Base-by-base conservation (phyloP, 768 basidiomycete species). In the Dictyophora rubrovolvata region DNA sequence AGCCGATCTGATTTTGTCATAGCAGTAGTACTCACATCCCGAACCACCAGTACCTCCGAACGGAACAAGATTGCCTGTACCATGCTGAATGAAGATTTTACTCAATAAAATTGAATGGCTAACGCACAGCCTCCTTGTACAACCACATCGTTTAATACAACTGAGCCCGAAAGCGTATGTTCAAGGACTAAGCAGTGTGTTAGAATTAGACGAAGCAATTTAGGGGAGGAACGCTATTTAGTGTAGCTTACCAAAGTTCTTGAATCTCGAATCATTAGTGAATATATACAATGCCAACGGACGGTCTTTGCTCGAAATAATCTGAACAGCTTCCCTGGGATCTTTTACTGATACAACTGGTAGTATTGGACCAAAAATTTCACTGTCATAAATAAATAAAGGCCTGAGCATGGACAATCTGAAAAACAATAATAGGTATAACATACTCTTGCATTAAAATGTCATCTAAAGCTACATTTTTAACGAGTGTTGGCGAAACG, bases 21-120 rank as follows among this genome's bases (percentile, higher is more conserved):
- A 18, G 47, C 22, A 55, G 12, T 8, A 21, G 5, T 9, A 63
- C 82, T 62, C 67, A 86, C 85, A 78, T 56, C 86, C 85, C 1
- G 84, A 85, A 65, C 80, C 79, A 28, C 85, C 84, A 2, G 80
- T 72, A 1, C 82, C 80, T 12, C 75, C 73, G 63, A 83, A 79
- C 0, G 80, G 82, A 52, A 82, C 64, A 58, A 73, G 74, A 14
- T 63, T 42, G 28, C 71, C 74, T 20, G 70, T 62, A 67, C 33
- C 17, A 57, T 48, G 21, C 50, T 46, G 11, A 51, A 17, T 34
- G 1, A 53, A 55, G 16, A 21, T 28, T 18, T n/a, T 14, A 28
- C 23, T 14, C 28, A 18, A 46, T 8, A 20, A 20, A 11, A 9
- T 7, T 33, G 28, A 9, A 17, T 5, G 33, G 33, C 33, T n/a